Evolutionary conservation across 1,284 basidiomycete genomes (phyloP).

Genomic region (Naganishia albida): DNA sequence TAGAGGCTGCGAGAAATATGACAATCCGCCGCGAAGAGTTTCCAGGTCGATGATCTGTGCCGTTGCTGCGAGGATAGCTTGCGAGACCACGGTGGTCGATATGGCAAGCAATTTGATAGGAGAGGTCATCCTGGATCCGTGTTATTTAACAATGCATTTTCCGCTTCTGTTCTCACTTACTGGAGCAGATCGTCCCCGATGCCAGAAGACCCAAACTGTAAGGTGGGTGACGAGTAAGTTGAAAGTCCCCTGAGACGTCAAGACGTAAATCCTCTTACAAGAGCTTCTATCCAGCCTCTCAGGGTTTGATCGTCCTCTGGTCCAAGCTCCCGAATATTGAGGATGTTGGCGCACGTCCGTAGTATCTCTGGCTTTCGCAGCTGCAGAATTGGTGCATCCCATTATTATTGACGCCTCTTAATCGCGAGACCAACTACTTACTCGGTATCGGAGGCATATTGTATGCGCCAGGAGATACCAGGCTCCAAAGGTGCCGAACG

Average conservation of each 20-base stretch:
- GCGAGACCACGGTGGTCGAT: constrained; percentile 57
- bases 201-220: constrained; percentile 52
- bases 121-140: constrained; percentile 47
- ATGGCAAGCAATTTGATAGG: constrained; percentile 55
- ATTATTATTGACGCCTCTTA: background rate
- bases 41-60: constrained; percentile 57
- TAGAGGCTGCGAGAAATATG: constrained; percentile 59
- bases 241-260: no score
- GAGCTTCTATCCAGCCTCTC: constrained; percentile 52
- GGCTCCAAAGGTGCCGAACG: constrained; percentile 50
- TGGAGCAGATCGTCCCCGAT: constrained; percentile 54
- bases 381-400: constrained; percentile 28
- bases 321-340: constrained; percentile 43
- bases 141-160: constrained; percentile 1
- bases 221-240: constrained; percentile 1
- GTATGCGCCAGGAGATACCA: constrained; percentile 49
- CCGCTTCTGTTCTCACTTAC: constrained; percentile 30
- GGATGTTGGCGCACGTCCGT: constrained; percentile 43
- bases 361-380: constrained; percentile 41
- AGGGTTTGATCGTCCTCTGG: constrained; percentile 45
- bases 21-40: constrained; percentile 56
- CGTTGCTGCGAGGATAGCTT: constrained; percentile 55
- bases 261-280: constrained; percentile 42
- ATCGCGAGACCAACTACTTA: constrained; percentile 29
- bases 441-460: constrained; percentile 44